Conservation (phyloP, 2,329 filamentous ascomycete genomes). For the Tolypocladium cylindrosporum region DNA sequence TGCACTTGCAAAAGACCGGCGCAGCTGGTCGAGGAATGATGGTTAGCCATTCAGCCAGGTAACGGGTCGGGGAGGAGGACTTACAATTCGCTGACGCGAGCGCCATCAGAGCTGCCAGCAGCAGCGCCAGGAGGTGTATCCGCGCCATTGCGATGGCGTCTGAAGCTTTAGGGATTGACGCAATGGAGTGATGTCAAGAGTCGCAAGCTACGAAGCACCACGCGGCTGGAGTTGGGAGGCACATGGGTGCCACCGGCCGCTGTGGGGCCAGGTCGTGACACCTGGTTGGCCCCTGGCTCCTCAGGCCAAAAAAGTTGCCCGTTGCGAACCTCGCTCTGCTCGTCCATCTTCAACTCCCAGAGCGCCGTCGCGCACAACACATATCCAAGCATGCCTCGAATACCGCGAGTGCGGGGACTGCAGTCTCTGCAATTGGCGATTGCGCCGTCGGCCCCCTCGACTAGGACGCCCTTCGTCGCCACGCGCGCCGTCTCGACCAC, state of each 20-base stretch:
- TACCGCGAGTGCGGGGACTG: slow-evolving; percentile 27
- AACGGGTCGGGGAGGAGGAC: slow-evolving; percentile 7
- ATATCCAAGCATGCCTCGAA: slow-evolving; percentile 27
- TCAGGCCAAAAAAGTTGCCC: slow-evolving; percentile 8
- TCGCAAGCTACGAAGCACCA: not conserved
- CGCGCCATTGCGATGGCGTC: slow-evolving; percentile 25
- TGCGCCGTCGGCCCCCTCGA: slow-evolving; percentile 9
- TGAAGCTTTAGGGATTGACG: not conserved
- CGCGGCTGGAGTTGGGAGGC: not conserved
- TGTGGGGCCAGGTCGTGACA: slow-evolving; percentile 11
- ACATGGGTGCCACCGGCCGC: not conserved
- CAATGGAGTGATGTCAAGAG: not conserved
- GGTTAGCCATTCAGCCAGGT: not conserved
- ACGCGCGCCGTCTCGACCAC: slow-evolving; percentile 24
- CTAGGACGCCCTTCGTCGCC: slow-evolving; percentile 16
- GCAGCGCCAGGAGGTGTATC: slow-evolving; percentile 23
- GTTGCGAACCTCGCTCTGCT: not conserved
- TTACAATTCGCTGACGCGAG: slow-evolving; percentile 32
- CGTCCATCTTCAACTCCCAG: not conserved
- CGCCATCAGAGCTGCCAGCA: slow-evolving; percentile 24
- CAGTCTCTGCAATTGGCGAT: slow-evolving; percentile 17
- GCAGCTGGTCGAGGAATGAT: slow-evolving; percentile 30
- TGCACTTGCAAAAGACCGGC: slow-evolving; percentile 60
- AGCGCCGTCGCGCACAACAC: not conserved
- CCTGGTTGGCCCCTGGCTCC: slow-evolving; percentile 13